Conservation (phyloP, 78 protist species). For the Dictyostelium firmibasis region DNA sequence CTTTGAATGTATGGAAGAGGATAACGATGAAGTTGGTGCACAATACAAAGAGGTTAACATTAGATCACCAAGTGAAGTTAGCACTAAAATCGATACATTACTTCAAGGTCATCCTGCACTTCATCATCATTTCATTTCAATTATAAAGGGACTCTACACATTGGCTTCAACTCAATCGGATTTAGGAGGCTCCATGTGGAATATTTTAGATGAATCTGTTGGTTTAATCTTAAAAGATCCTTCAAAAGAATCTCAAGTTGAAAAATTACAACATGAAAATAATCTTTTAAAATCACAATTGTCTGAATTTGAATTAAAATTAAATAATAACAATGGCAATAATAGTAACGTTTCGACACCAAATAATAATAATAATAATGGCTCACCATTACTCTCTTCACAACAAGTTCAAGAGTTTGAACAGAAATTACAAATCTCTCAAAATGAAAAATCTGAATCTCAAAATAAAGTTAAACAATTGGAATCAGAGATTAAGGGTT, state of each 20-base stretch:
- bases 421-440: constrained; percentile 3
- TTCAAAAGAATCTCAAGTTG: constrained; percentile 11
- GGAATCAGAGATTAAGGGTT: constrained; percentile 6
- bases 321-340: background rate
- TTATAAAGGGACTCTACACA: constrained; percentile 37
- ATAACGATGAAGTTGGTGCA: constrained; percentile 40
- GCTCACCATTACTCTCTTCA: background rate
- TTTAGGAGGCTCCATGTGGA: constrained; percentile 59
- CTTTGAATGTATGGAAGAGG: constrained; percentile 59
- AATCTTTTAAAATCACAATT: background rate
- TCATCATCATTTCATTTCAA: constrained; percentile 62
- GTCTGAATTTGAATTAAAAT: background rate
- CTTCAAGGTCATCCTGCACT: constrained; percentile 26
- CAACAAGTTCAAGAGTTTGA: background rate
- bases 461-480: background rate
- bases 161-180: constrained; percentile 57
- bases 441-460: background rate
- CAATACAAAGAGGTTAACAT: constrained; percentile 64
- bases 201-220: constrained; percentile 35
- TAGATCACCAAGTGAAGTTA: constrained; percentile 55
- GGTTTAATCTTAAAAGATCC: constrained; percentile 43
- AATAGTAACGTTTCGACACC: background rate
- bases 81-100: constrained; percentile 6
- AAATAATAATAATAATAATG: background rate
- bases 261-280: background rate